phyloP scores from a whole-genome alignment of 2,329 filamentous ascomycete genomes.

The Aspergillus brasiliensis region DNA sequence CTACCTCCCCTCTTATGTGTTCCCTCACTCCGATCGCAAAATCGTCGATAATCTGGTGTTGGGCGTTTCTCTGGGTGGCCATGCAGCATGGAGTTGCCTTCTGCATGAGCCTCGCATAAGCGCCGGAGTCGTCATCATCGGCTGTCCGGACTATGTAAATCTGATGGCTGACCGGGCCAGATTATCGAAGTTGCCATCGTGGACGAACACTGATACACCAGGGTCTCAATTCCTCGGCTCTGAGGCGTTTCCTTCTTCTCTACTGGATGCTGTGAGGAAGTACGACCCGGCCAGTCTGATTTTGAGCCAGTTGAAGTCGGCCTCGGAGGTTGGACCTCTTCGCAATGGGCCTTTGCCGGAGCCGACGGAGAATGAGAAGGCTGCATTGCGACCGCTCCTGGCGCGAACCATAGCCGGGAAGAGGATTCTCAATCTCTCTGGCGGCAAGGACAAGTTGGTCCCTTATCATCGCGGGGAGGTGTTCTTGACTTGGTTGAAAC shows the following conservation, averaged over 20 bases:
- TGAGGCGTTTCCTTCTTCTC: slow-evolving; percentile 70
- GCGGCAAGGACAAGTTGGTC: slow-evolving; percentile 62
- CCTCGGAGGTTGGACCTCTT: slow-evolving; percentile 24
- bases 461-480: slow-evolving; percentile 59
- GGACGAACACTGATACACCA: slow-evolving; percentile 56
- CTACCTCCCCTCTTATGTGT: slow-evolving; percentile 74
- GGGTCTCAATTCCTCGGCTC: slow-evolving; percentile 73
- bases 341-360: slow-evolving; percentile 37
- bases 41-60: slow-evolving; percentile 70
- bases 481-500: slow-evolving; percentile 60
- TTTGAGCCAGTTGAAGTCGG: slow-evolving; percentile 54
- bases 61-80: slow-evolving; percentile 84
- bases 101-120: slow-evolving; percentile 76
- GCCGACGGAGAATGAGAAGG: slow-evolving; percentile 47
- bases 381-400: slow-evolving; percentile 47
- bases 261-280: slow-evolving; percentile 64
- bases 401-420: slow-evolving; percentile 51
- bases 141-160: slow-evolving; percentile 83
- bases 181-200: slow-evolving; percentile 66
- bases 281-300: slow-evolving; percentile 77
- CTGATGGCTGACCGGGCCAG: slow-evolving; percentile 79
- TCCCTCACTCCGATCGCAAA: slow-evolving; percentile 52
- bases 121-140: slow-evolving; percentile 79
- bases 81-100: slow-evolving; percentile 81
- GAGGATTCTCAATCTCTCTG: slow-evolving; percentile 56